phyloP scores from a whole-genome alignment of 140 eudicot species.

The Ambrosia hybrid region DNA sequence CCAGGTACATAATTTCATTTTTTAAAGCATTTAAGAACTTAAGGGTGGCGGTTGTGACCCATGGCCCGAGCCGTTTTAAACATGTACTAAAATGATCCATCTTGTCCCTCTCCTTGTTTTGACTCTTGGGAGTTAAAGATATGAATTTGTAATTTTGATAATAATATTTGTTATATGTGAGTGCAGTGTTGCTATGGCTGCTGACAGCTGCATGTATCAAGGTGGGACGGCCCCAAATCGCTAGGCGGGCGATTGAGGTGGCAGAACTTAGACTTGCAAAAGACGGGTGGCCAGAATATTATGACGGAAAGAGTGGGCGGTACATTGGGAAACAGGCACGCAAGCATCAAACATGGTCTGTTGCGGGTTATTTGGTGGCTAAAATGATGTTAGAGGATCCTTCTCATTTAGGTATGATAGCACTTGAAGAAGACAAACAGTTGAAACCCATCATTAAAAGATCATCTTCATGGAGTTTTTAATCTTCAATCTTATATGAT shows the following conservation, averaged over 20 bases:
- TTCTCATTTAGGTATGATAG: constrained; percentile 84
- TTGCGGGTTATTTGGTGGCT: constrained; percentile 90
- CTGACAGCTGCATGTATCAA: constrained; percentile 86
- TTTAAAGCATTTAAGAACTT: not conserved
- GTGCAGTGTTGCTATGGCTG: constrained; percentile 82
- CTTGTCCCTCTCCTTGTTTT: not conserved
- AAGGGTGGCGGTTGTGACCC: not conserved
- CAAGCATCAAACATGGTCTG: constrained; percentile 79
- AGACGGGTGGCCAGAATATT: constrained; percentile 89
- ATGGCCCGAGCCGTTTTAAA: no score
- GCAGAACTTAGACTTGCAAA: constrained; percentile 66
- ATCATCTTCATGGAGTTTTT: constrained; percentile 62
- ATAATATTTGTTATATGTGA: not conserved
- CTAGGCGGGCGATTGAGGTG: constrained; percentile 78
- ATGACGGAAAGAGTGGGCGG: constrained; percentile 73
- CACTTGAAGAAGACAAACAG: constrained; percentile 79
- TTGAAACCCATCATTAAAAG: constrained; percentile 57
- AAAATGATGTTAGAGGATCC: constrained; percentile 94
- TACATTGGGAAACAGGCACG: constrained; percentile 90
- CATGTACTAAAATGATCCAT: no score
- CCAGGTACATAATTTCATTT: constrained; percentile 54
- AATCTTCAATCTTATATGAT: constrained; percentile 14
- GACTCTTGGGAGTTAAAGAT: constrained; percentile 1
- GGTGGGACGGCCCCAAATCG: constrained; percentile 84
- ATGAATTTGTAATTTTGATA: not conserved